phyloP scores from a whole-genome alignment of 129 eudicot species.

The Tagetes erecta region DNA sequence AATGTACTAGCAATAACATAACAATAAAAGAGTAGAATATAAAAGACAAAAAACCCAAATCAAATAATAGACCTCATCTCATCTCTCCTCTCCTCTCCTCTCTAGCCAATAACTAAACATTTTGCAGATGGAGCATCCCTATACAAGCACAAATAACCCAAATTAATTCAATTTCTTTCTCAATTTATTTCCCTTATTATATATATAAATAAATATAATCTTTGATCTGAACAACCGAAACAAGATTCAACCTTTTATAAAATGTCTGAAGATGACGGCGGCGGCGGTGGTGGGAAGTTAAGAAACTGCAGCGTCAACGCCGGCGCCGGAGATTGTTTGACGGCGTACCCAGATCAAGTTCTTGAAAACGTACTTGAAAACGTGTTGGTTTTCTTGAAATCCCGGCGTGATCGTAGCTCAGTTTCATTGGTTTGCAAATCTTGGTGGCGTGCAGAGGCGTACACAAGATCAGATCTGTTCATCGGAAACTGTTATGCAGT shows the following conservation, averaged over 20 bases:
- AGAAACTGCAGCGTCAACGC: slow-evolving; percentile 2
- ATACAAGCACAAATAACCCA: slow-evolving; percentile 26
- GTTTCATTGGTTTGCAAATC: slow-evolving; percentile 72
- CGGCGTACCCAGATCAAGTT: slow-evolving; percentile 66
- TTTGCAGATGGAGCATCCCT: slow-evolving; percentile 45
- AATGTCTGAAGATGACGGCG: slow-evolving; percentile 60
- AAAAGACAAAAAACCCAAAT: slow-evolving; percentile 47
- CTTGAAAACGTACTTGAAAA: slow-evolving; percentile 74
- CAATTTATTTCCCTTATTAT: slow-evolving; percentile 7
- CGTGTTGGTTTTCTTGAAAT: slow-evolving; percentile 58
- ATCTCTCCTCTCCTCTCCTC: neutral
- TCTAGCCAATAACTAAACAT: slow-evolving; percentile 37
- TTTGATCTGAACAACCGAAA: slow-evolving; percentile 36
- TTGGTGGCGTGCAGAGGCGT: slow-evolving; percentile 76
- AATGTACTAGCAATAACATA: slow-evolving; percentile 1
- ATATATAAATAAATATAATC: slow-evolving; percentile 15
- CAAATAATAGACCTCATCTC: slow-evolving; percentile 28
- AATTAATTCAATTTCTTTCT: slow-evolving; percentile 16
- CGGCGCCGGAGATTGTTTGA: slow-evolving; percentile 34
- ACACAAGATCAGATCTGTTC: slow-evolving; percentile 71
- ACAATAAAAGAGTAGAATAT: slow-evolving; percentile 9
- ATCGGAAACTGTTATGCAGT: slow-evolving; percentile 76
- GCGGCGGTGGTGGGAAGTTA: slow-evolving; percentile 19
- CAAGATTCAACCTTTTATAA: slow-evolving; percentile 22
- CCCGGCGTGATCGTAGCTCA: slow-evolving; percentile 63